Percentiles rank a stretch among this genome's conserved stretches.
These are phyloP conservation scores for Neohortaea acidophila DNA, from an alignment of 495 filamentous ascomycete genomes.

Conservation along the genomic window DNA sequence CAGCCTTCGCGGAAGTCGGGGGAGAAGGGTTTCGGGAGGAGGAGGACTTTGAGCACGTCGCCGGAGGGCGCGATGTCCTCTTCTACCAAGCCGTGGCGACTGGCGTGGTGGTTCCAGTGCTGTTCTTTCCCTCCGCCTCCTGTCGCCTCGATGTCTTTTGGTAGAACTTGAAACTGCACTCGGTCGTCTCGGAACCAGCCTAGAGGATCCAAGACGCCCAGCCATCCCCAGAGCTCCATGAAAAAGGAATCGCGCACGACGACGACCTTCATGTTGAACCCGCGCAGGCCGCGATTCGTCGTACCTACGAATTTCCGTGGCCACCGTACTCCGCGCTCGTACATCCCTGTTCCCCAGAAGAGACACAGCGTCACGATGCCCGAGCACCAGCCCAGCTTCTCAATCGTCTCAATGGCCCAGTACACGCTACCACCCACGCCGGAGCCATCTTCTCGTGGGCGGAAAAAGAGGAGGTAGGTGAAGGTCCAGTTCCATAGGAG, in stretches of 20 bases:
- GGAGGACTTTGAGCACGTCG: conserved; percentile 74
- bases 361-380: conserved; percentile 69
- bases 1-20: conserved; percentile 93
- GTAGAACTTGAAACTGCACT: conserved; percentile 13
- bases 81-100: conserved; percentile 27
- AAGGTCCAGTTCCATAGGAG: conserved; percentile 68
- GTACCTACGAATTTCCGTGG: conserved; percentile 78
- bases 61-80: conserved; percentile 83
- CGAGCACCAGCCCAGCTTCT: conserved; percentile 77
- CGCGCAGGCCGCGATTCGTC: conserved; percentile 75
- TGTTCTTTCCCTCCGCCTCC: conserved; percentile 1
- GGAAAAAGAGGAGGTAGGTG: conserved; percentile 71
- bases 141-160: conserved; percentile 13
- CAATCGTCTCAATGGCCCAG: conserved; percentile 78
- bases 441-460: conserved; percentile 75
- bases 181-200: conserved; percentile 41
- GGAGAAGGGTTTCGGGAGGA: conserved; percentile 88
- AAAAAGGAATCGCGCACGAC: conserved; percentile 71
- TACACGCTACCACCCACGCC: conserved; percentile 87
- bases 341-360: conserved; percentile 86
- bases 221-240: conserved; percentile 53
- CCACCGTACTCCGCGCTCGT: conserved; percentile 90
- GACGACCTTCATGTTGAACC: conserved; percentile 91
- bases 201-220: conserved; percentile 60
- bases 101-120: conserved; percentile 7